Percentiles rank a stretch among this genome's conserved stretches.
Evolutionary conservation across 345 rosid genomes (phyloP).

Genomic region (Gossypium australe): DNA sequence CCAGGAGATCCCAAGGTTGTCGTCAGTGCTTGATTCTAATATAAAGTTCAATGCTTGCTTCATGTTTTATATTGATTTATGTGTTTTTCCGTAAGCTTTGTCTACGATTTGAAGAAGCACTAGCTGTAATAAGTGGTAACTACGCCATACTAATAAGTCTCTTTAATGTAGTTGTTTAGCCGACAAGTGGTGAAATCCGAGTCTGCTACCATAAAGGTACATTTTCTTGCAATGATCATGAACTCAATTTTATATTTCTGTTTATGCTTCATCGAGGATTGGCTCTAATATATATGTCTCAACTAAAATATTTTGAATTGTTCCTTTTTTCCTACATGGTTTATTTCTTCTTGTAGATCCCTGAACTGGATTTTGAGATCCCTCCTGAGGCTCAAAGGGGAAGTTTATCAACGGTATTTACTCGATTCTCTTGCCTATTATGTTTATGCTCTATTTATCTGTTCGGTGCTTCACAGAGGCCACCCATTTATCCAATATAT

Average conservation of each 20-base stretch:
- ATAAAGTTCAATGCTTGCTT: not conserved
- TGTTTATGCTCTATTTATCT: not conserved
- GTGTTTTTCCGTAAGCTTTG: not conserved
- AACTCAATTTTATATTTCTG: not conserved
- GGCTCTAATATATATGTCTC: not conserved
- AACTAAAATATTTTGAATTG: not conserved
- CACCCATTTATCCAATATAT: not conserved
- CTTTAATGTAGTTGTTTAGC: constrained; percentile 51
- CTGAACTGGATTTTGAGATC: constrained; percentile 89
- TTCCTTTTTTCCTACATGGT: not conserved
- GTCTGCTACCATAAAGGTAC: constrained; percentile 86
- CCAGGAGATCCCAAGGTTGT: constrained; percentile 64
- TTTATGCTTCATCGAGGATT: not conserved
- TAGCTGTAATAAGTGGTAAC: not conserved
- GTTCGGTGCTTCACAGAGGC: not conserved
- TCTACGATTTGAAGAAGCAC: not conserved
- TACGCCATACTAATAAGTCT: not conserved
- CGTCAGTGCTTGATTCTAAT: not conserved
- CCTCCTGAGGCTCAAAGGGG: constrained; percentile 97
- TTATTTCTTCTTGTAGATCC: constrained; percentile 48
- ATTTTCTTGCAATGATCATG: not conserved
- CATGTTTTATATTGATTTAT: not conserved
- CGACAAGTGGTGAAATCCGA: constrained; percentile 96
- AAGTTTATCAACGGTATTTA: constrained; percentile 75
- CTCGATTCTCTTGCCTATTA: not conserved